Percentiles rank a stretch among this genome's conserved stretches.
phyloP scores from a whole-genome alignment of 2,329 filamentous ascomycete species.

The Talaromyces pinophilus region DNA sequence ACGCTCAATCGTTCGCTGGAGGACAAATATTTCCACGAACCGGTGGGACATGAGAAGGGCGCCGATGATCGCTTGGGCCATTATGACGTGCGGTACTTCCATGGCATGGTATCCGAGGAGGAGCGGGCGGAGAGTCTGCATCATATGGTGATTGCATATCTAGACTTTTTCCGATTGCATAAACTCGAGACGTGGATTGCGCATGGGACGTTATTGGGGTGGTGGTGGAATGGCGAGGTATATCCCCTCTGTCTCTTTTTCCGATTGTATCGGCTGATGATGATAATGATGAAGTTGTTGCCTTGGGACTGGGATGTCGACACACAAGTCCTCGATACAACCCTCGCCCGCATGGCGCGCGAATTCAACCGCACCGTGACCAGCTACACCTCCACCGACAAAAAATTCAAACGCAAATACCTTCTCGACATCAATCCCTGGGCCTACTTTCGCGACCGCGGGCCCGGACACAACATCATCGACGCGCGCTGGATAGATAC shows the following conservation, averaged over 20 bases:
- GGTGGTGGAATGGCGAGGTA: conserved; percentile 79
- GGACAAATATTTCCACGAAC: conserved; percentile 67
- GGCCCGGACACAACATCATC: conserved; percentile 75
- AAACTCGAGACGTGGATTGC: conserved; percentile 82
- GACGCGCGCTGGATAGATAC: conserved; percentile 82
- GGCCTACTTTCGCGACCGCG: conserved; percentile 60
- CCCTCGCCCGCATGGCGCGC: conserved; percentile 65
- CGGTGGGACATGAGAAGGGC: conserved; percentile 45
- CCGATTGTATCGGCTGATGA: not conserved
- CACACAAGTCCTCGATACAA: conserved; percentile 71
- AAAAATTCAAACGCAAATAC: conserved; percentile 56
- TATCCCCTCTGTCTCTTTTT: not conserved
- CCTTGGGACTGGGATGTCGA: conserved; percentile 86
- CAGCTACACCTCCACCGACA: conserved; percentile 44
- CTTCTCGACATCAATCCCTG: conserved; percentile 77
- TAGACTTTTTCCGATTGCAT: conserved; percentile 64
- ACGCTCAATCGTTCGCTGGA: conserved; percentile 29
- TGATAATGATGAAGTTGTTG: conserved; percentile 57
- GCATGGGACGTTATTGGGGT: conserved; percentile 79
- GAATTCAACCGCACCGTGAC: conserved; percentile 68
- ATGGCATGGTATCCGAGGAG: conserved; percentile 63
- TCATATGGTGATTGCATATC: conserved; percentile 72
- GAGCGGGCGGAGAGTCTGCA: conserved; percentile 66
- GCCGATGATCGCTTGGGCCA: conserved; percentile 63
- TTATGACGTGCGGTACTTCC: conserved; percentile 74